Evolutionary conservation across 2,329 filamentous ascomycete species (phyloP), one percentile per base, ranked within the genome.

Genomic region (Penicillium frequentans): DNA sequence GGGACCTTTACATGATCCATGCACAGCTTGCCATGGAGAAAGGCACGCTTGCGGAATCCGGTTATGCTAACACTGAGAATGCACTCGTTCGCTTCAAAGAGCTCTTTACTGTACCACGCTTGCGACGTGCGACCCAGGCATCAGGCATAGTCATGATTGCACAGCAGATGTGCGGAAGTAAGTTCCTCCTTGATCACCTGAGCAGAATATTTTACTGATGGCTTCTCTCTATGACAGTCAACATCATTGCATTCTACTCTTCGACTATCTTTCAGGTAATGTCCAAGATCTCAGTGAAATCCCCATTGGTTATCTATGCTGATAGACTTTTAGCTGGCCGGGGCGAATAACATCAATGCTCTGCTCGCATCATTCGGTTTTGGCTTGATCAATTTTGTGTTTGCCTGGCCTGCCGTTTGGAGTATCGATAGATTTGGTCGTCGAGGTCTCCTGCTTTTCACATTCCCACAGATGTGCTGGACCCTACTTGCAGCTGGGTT

Each of bases 181-280:
- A 44, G 67, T 70, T 19, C 26, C 52, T 39, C 9, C 16, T 29
- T 21, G 42, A 13, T 5, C 14, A 16, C 23, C 31, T 26, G n/a
- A 19, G 27, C 7, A 31, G 19, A 16, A 3, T 11, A 35, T 16
- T 29, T 14, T 52, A 24, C 54, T 55, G 44, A 57, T 16, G 3
- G n/a, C 37, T 5, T n/a, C 21, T 42, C 3, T 16, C n/a, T 5
- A 10, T 24, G 16, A 24, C 48, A 70, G 67, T 71, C 39, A 72
- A 70, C 31, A 66, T 71, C 13, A 62, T 71, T 5, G 62, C 69
- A 1, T 71, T 71, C 52, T 72, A 71, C 35, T 70, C 65, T 1
- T 67, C 67, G 0, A 64, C 55, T 1, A 60, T 69, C 13, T 69
- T 68, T 45, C 45, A 35, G 37, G 53, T 53, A 47, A 39, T 6